Conservation (phyloP, 169 alveolate species). For the Eimeria mitis region DNA sequence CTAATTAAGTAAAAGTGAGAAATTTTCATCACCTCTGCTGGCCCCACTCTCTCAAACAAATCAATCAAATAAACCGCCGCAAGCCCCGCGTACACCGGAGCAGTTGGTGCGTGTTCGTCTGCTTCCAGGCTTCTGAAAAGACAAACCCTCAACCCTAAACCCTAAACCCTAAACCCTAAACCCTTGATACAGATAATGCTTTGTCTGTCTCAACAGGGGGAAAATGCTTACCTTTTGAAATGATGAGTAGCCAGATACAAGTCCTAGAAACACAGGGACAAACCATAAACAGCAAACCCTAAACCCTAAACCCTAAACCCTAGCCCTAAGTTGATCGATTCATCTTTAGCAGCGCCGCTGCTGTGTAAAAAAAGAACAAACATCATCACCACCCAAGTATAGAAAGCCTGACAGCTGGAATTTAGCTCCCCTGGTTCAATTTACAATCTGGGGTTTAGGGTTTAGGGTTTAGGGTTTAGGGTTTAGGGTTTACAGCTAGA, state of each 20-base stretch:
- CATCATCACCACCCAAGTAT: background rate
- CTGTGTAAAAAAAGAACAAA: background rate
- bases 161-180: background rate
- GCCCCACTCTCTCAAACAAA: constrained; percentile 35
- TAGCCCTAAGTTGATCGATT: background rate
- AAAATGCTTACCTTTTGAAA: constrained; percentile 11
- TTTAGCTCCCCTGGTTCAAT: no score
- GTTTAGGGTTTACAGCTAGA: background rate
- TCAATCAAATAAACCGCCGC: constrained; percentile 36
- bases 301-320: background rate
- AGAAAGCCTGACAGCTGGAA: no score
- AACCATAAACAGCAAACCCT: background rate
- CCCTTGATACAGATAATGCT: background rate
- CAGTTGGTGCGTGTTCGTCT: constrained; percentile 35
- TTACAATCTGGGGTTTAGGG: background rate
- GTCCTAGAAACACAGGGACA: background rate
- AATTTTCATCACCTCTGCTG: background rate
- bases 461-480: background rate
- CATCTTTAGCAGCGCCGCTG: background rate
- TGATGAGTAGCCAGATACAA: constrained; percentile 24
- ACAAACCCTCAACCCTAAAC: constrained; percentile 18
- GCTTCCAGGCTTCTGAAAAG: constrained; percentile 29
- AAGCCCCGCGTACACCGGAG: constrained; percentile 57
- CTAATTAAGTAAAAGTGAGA: background rate
- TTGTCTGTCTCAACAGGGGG: background rate